phyloP scores from a whole-genome alignment of 495 filamentous ascomycete genomes.

The Aspergillus nanangensis region DNA sequence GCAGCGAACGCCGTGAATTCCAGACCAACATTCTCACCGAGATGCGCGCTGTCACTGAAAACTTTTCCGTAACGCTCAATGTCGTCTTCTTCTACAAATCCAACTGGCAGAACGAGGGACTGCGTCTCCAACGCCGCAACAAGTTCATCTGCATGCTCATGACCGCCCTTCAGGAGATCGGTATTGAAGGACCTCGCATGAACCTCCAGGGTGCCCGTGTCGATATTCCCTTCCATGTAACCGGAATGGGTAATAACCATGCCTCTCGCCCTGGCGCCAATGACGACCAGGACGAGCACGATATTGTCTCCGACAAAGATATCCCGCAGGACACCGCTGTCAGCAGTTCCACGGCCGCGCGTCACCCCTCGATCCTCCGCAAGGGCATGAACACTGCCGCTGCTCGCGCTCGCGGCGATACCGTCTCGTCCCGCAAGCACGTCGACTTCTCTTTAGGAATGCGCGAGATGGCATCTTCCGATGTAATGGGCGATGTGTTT shows the following conservation, averaged over 20 bases:
- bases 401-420: conserved; percentile 51
- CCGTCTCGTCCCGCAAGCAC: conserved; percentile 54
- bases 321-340: conserved; percentile 25
- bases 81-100: conserved; percentile 98
- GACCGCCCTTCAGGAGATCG: conserved; percentile 77
- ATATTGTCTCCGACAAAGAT: conserved; percentile 9
- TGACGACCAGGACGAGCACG: not conserved
- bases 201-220: conserved; percentile 64
- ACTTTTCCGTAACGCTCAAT: conserved; percentile 77
- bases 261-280: conserved; percentile 1
- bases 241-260: conserved; percentile 28
- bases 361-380: conserved; percentile 52
- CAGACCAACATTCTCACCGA: conserved; percentile 89
- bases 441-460: conserved; percentile 77
- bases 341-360: conserved; percentile 20
- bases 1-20: conserved; percentile 85
- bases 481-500: conserved; percentile 66
- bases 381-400: conserved; percentile 37
- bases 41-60: conserved; percentile 61
- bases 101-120: conserved; percentile 88
- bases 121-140: conserved; percentile 86
- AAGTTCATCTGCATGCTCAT: conserved; percentile 94
- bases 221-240: conserved; percentile 56
- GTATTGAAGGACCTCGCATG: conserved; percentile 81
- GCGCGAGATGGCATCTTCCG: conserved; percentile 51